Base-by-base conservation (phyloP, 768 basidiomycete species). In the Aureoboletus auriporus region DNA sequence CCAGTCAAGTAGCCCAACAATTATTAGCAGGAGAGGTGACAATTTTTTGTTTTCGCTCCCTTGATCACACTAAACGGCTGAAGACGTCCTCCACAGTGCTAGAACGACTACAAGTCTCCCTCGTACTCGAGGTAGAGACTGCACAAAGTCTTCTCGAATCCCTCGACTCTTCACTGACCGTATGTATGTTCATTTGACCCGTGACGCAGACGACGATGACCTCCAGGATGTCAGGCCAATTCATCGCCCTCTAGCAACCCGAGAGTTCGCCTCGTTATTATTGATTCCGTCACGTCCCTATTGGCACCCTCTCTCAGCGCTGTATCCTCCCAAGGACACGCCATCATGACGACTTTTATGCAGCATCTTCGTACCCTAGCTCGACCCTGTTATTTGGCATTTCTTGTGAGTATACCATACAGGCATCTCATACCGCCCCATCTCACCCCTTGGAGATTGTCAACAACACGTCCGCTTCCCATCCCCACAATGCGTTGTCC, bases 301-400 rank as follows among this genome's bases (percentile, higher is more conserved):
- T 60, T 90, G 11, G 75, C 78, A 9, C 82, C 85, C 1, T 67
- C 77, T 38, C 71, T 90, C 17, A 86, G 78, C 56, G 79, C 77
- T 0, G 71, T 79, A 4, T 83, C 88, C 4, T 77, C 85, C 3
- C 80, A 88, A 68, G 88, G 89, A 5, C 88, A 91, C 60, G 82
- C 86, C 0, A 67, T 77, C 14, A 89, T 89, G 86, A 76, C 76
- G 0, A 74, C 75, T 3, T 79, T 89, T 48, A 87, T 89, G 82
- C 77, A 75, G 2, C 75, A 81, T 44, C 71, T 89, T 23, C 77
- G 80, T 41, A 55, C 60, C 1, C 62, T 82, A 29, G 73, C 83
- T 6, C 75, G 73, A 39, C 62, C 58, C 6, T 70, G 69, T 42
- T 66, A 66, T 4, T 56, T 80, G 38, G 69, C 78, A 0, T 67